Percentiles rank a stretch among this genome's conserved stretches.
These are phyloP conservation scores for Metarhizium rileyi DNA, from an alignment of 2,329 filamentous ascomycete species.

Conservation along the genomic window DNA sequence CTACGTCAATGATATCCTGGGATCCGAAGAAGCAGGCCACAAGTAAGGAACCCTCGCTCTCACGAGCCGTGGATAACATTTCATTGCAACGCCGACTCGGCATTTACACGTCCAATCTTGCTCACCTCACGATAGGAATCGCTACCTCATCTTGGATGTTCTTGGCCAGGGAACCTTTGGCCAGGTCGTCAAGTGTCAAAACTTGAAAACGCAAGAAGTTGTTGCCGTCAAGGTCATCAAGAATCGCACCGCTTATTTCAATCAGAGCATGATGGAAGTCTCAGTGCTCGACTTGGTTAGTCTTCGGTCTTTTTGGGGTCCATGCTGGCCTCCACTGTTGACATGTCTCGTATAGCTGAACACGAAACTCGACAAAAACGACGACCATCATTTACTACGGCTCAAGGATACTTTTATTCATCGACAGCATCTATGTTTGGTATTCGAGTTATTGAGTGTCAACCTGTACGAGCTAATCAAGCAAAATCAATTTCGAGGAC, in stretches of 20 bases:
- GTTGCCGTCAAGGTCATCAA: conserved; percentile 99
- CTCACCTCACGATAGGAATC: conserved; percentile 49
- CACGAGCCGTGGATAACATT: background rate
- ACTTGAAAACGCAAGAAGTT: conserved; percentile 95
- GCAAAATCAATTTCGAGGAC: conserved; percentile 95
- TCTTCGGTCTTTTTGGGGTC: background rate
- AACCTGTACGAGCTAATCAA: conserved; percentile 99
- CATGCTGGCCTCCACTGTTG: conserved; percentile 11
- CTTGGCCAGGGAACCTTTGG: conserved; percentile 96
- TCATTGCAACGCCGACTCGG: background rate
- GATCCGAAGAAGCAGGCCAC: conserved; percentile 94
- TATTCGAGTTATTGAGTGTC: conserved; percentile 93
- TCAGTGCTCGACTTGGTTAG: conserved; percentile 88
- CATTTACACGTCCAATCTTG: background rate
- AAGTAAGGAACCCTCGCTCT: conserved; percentile 51
- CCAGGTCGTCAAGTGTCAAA: conserved; percentile 98
- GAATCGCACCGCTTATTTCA: conserved; percentile 98
- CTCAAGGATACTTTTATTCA: conserved; percentile 98
- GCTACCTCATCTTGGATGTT: conserved; percentile 94
- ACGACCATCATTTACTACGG: conserved; percentile 90
- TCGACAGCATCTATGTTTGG: conserved; percentile 88
- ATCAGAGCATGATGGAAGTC: conserved; percentile 99
- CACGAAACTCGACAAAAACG: conserved; percentile 97
- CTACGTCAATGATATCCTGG: conserved; percentile 97
- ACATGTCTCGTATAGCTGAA: conserved; percentile 56